phyloP scores from a whole-genome alignment of 768 basidiomycete species.

The Suillus alpinus region DNA sequence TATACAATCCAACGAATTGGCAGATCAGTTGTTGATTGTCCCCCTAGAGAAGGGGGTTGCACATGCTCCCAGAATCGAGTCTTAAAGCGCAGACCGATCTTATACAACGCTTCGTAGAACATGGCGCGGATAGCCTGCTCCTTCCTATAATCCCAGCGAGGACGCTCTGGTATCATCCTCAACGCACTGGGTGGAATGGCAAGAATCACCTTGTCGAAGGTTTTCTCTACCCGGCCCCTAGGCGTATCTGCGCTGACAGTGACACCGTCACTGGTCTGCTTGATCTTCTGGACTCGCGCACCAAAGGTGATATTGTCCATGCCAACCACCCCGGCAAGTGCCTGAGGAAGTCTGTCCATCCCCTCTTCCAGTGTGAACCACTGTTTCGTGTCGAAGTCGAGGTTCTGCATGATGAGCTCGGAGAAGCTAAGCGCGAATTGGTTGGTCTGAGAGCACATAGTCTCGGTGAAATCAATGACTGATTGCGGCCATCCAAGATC shows the following conservation, averaged over 20 bases:
- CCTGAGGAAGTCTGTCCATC: constrained; percentile 21
- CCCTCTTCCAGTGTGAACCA: constrained; percentile 20
- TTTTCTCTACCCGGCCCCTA: constrained; percentile 2
- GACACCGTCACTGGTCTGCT: constrained; percentile 10
- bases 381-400: constrained; percentile 19
- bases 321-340: constrained; percentile 19
- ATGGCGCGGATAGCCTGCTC: constrained; percentile 22
- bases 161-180: constrained; percentile 21
- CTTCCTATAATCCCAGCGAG: constrained; percentile 15
- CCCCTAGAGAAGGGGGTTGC: constrained; percentile 29
- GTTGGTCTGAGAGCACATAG: constrained; percentile 21
- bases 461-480: constrained; percentile 22
- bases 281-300: constrained; percentile 15
- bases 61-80: constrained; percentile 35
- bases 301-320: constrained; percentile 18
- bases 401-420: constrained; percentile 22
- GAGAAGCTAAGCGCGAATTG: constrained; percentile 24
- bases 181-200: constrained; percentile 22
- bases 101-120: constrained; percentile 25
- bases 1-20: constrained; percentile 37
- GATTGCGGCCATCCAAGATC: constrained; percentile 12
- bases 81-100: constrained; percentile 37
- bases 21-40: constrained; percentile 35
- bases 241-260: constrained; percentile 3
- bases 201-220: constrained; percentile 19